Percentiles rank a stretch among this genome's conserved stretches.
phyloP scores from a whole-genome alignment of 2,329 filamentous ascomycete species.

The Trichoderma citrinoviride region DNA sequence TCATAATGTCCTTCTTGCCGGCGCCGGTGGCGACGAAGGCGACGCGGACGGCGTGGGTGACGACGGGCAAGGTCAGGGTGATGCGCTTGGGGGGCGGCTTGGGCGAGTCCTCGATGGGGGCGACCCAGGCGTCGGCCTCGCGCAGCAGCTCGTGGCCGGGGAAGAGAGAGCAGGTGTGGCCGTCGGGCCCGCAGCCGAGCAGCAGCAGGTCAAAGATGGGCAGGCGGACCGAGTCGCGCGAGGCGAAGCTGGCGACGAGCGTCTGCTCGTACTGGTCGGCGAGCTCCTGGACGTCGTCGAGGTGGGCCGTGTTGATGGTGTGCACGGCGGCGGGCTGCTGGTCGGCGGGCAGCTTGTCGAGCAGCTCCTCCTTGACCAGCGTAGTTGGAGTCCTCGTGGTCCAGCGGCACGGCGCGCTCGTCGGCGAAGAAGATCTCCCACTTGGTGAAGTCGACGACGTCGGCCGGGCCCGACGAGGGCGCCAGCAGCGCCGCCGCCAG shows the following conservation, averaged over 20 bases:
- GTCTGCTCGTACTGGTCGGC: slow-evolving; percentile 91
- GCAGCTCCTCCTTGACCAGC: slow-evolving; percentile 81
- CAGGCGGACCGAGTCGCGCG: slow-evolving; percentile 87
- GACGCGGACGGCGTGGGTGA: slow-evolving; percentile 80
- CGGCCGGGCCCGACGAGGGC: slow-evolving; percentile 49
- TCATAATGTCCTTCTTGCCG: slow-evolving; percentile 88
- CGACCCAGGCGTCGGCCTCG: slow-evolving; percentile 87
- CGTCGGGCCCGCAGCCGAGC: slow-evolving; percentile 90
- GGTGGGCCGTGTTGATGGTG: slow-evolving; percentile 64
- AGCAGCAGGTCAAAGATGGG: slow-evolving; percentile 94
- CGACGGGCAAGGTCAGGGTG: slow-evolving; percentile 87
- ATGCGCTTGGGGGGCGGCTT: slow-evolving; percentile 91
- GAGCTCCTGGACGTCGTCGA: slow-evolving; percentile 83
- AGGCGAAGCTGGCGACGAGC: slow-evolving; percentile 82
- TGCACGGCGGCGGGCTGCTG: slow-evolving; percentile 68
- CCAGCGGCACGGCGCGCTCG: slow-evolving; percentile 88
- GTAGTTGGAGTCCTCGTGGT: slow-evolving; percentile 94
- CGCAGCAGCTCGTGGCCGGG: slow-evolving; percentile 83
- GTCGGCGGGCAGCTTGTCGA: slow-evolving; percentile 78
- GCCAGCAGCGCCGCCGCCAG: slow-evolving; percentile 80
- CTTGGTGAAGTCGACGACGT: slow-evolving; percentile 72
- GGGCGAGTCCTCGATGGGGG: slow-evolving; percentile 86
- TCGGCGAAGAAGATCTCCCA: slow-evolving; percentile 99
- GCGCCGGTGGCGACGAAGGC: slow-evolving; percentile 88
- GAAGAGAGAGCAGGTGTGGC: slow-evolving; percentile 96